Percentiles rank a stretch among this genome's conserved stretches.
phyloP scores from a whole-genome alignment of 176 grass and related monocot species.

The Rhipidocladum racemiflorum region DNA sequence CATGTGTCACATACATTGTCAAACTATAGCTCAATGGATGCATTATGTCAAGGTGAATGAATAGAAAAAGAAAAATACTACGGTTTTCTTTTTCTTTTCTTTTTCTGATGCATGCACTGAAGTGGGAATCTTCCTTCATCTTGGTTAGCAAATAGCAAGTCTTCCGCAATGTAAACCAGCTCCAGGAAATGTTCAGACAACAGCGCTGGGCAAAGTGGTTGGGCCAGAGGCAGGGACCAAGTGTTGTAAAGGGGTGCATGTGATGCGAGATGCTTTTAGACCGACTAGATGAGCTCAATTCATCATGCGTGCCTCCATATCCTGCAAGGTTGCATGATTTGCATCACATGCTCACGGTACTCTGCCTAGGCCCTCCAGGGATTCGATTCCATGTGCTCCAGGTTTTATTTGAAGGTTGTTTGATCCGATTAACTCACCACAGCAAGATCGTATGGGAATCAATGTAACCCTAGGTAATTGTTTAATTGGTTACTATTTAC shows the following conservation, averaged over 20 bases:
- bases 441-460: too few species aligned
- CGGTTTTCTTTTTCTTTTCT: too few species aligned
- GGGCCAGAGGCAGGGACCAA: neutral
- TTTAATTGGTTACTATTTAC: too few species aligned
- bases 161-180: neutral
- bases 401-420: neutral
- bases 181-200: neutral
- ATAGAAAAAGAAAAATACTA: neutral
- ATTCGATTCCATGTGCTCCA: neutral
- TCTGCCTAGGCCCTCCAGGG: neutral
- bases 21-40: neutral
- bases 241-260: slow-evolving; percentile 10
- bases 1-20: too few species aligned
- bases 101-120: neutral
- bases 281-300: neutral
- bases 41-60: neutral
- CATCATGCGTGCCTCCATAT: slow-evolving; percentile 26
- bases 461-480: too few species aligned
- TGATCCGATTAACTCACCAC: neutral
- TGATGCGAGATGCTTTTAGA: neutral
- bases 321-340: slow-evolving; percentile 12
- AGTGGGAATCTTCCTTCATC: neutral
- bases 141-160: too few species aligned
- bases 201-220: neutral
- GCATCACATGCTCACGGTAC: neutral